Base-by-base conservation (phyloP, 108 stramenopile species). In the Conticribra weissflogii region DNA sequence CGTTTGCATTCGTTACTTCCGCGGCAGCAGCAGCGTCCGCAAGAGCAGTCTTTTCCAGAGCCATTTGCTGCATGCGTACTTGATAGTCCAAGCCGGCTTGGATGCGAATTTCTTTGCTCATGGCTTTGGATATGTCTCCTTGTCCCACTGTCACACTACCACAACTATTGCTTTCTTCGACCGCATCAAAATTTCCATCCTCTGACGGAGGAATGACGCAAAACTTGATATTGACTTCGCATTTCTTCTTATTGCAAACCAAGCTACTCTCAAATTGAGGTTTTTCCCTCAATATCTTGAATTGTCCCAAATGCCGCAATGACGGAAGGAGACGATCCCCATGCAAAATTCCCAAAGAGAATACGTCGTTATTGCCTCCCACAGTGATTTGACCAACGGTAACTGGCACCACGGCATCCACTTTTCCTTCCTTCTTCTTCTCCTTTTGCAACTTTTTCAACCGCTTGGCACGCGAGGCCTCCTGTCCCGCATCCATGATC, bases 181-280 rank as follows among this genome's bases (percentile, higher is more conserved):
- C 22, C 7, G n/a, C 28, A 30, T 27, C 45, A 30, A 30, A 51
- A 51, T 23, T 80, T 51, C 7, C 36, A 22, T 46, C 19, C 27
- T 82, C 66, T 36, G 73, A 69, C 12, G 30, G 1, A 34, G 72
- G 72, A 46, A 48, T 31, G 2, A 89, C 84, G 33, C 62, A 74
- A 51, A 90, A 90, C 58, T 90, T 90, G 16, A 90, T 29, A 17
- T 76, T 73, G 44, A 90, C 57, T 31, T 88, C 85, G 46, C 84
- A 83, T 41, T 86, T 85, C 27, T 80, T 84, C 66, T 87, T 88
- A 63, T 88, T 85, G 23, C 87, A 85, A 49, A 74, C 75, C 32
- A 55, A 58, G 24, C 78, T 66, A 24, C 30, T 63, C 5, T 67
- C 74, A 61, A 52, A 54, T 33, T 67, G 57, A 1, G 67, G 72